These are phyloP conservation scores for Boletus albobrunnescens DNA, from an alignment of 1,284 basidiomycete species.

Conservation along the genomic window DNA sequence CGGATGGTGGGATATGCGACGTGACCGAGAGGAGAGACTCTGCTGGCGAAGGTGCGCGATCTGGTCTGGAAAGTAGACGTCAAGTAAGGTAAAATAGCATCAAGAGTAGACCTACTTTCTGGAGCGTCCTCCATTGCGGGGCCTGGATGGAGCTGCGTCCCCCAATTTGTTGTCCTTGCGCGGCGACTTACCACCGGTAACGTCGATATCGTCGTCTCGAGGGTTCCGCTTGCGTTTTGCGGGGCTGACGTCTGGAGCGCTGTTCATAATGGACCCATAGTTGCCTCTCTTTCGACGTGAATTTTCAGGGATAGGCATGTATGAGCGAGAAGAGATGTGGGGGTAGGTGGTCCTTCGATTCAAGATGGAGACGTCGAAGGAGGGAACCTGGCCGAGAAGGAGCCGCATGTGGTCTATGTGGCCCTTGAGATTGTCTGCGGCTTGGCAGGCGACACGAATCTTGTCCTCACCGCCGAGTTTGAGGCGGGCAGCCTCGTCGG, in stretches of 20 bases:
- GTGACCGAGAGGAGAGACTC: slow-evolving; percentile 68
- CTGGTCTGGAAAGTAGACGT: slow-evolving; percentile 38
- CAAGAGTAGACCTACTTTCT: slow-evolving; percentile 50
- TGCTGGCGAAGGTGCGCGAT: slow-evolving; percentile 64
- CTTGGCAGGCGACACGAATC: slow-evolving; percentile 93
- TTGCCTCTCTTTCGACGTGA: slow-evolving; percentile 53
- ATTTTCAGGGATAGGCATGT: slow-evolving; percentile 59
- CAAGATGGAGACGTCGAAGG: slow-evolving; percentile 57
- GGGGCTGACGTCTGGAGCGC: slow-evolving; percentile 47
- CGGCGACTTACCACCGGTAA: slow-evolving; percentile 38
- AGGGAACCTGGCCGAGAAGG: slow-evolving; percentile 63
- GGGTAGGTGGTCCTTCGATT: slow-evolving; percentile 68
- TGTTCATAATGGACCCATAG: slow-evolving; percentile 46
- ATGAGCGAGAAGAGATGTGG: slow-evolving; percentile 63
- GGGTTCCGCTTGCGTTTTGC: slow-evolving; percentile 55
- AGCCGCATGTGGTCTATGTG: slow-evolving; percentile 69
- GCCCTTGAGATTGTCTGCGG: slow-evolving; percentile 82
- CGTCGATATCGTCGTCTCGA: slow-evolving; percentile 59
- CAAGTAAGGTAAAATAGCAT: slow-evolving; percentile 5
- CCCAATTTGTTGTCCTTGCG: slow-evolving; percentile 43
- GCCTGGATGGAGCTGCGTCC: slow-evolving; percentile 37
- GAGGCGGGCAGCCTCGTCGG: slow-evolving; percentile 88
- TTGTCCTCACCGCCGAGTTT: slow-evolving; percentile 98
- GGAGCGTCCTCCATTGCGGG: slow-evolving; percentile 47
- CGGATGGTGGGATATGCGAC: slow-evolving; percentile 45